Conservation (phyloP, 1,139 yeast species). For the Debaryomyces nepalensis region DNA sequence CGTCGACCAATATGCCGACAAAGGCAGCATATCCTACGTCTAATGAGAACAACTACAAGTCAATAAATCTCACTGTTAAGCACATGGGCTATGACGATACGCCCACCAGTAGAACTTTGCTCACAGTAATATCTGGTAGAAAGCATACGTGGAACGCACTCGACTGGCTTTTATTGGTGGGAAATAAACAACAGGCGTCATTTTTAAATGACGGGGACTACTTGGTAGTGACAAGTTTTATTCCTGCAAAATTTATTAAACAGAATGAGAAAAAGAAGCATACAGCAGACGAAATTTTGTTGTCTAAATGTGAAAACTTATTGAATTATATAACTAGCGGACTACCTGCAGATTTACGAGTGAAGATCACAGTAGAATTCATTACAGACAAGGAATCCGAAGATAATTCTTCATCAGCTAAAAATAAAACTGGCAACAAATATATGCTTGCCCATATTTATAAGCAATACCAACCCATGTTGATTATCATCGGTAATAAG, state of each 20-base stretch:
- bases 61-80: constrained; percentile 44
- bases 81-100: constrained; percentile 36
- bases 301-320: constrained; percentile 44
- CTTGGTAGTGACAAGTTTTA: constrained; percentile 43
- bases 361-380: constrained; percentile 60
- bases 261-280: constrained; percentile 22
- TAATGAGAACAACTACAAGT: constrained; percentile 47
- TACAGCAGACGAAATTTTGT: constrained; percentile 36
- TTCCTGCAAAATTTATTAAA: constrained; percentile 34
- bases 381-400: constrained; percentile 33
- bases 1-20: constrained; percentile 17
- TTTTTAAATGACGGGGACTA: constrained; percentile 47
- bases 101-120: constrained; percentile 34
- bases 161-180: constrained; percentile 40
- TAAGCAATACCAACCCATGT: constrained; percentile 47
- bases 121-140: constrained; percentile 46
- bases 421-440: constrained; percentile 32
- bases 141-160: constrained; percentile 51
- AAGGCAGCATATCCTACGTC: constrained; percentile 34
- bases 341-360: constrained; percentile 34
- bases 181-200: constrained; percentile 16
- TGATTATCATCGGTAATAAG: constrained; percentile 45
- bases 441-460: constrained; percentile 42
- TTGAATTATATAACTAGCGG: constrained; percentile 43
- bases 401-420: constrained; percentile 11